Percentiles rank a stretch among this genome's conserved stretches.
phyloP scores from a whole-genome alignment of 2,329 filamentous ascomycete species.

The Coleophoma crateriformis region DNA sequence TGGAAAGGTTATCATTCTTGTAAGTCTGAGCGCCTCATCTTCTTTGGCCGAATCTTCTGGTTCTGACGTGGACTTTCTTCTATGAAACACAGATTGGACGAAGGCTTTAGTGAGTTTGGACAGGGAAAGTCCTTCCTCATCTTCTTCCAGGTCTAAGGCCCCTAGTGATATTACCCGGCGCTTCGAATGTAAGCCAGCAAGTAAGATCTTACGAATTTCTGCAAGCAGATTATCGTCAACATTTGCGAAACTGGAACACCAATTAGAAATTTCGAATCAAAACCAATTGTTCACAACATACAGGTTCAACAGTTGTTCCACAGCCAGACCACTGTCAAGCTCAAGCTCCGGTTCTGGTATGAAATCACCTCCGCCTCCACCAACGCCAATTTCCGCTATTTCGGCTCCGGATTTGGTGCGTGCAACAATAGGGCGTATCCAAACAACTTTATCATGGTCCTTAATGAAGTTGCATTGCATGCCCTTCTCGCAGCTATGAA shows the following conservation, averaged over 20 bases:
- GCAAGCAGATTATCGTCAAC: slow-evolving; percentile 28
- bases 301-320: slow-evolving; percentile 47
- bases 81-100: slow-evolving; percentile 8
- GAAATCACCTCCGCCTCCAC: slow-evolving; percentile 74
- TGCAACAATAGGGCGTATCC: slow-evolving; percentile 73
- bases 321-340: slow-evolving; percentile 38
- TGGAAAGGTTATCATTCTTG: slow-evolving; percentile 55
- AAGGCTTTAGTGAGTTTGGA: slow-evolving; percentile 18
- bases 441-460: slow-evolving; percentile 52
- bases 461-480: slow-evolving; percentile 48
- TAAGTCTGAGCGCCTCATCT: slow-evolving; percentile 6
- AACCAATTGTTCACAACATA: slow-evolving; percentile 28
- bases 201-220: slow-evolving; percentile 20
- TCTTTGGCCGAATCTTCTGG: background rate
- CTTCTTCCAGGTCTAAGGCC: slow-evolving; percentile 10
- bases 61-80: background rate
- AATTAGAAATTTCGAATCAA: background rate
- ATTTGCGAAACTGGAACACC: slow-evolving; percentile 11
- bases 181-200: slow-evolving; percentile 12
- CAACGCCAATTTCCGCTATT: slow-evolving; percentile 68
- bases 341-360: slow-evolving; percentile 63
- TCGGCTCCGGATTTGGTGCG: slow-evolving; percentile 54
- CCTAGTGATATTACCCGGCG: slow-evolving; percentile 19
- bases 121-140: slow-evolving; percentile 15
- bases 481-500: slow-evolving; percentile 84